Base-by-base conservation (phyloP, 768 basidiomycete genomes). In the Collybia sp. region DNA sequence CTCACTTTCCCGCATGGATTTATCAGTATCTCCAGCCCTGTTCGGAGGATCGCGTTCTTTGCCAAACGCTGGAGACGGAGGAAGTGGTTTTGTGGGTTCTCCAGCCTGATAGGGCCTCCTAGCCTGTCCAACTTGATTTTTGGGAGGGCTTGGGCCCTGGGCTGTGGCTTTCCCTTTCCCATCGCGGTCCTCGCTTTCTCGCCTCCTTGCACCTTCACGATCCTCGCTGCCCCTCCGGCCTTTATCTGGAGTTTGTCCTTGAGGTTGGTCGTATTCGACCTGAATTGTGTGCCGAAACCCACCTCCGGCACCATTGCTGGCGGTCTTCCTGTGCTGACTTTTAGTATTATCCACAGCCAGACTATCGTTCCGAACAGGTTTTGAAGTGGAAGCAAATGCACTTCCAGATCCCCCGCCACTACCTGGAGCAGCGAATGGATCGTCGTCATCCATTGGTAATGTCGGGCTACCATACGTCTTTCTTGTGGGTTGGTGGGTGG, bases 201-300 rank as follows among this genome's bases (percentile, higher is more conserved):
- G 59, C 56, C 34, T 66, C 62, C 30, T 58, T 54, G 25, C 25
- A 25, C 25, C 25, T 42, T 62, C 56, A 39, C 54, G 54, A 40
- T 69, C 64, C 34, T 67, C 64, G 32, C 61, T 67, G 52, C 52
- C 62, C 53, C 63, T 63, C 19, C 53, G 47, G 37, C 60, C 44
- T 43, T 57, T 62, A 25, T 25, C 25, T 56, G 56, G 50, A 40
- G 36, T 35, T 50, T 48, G 54, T 55, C 36, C 48, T 40, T 51
- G 62, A 5, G 76, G 76, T 45, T 84, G 83, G 47, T 86, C 88
- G 56, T 97, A 98, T 65, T 99, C 96, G 48, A 98, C 87, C 63
- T 98, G 96, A 40, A 98, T 90, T 9, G 96, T 98, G 65, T 98
- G 93, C 41, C 93, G 73, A 64, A 88, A 84, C 44, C 58, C 60